phyloP scores from a whole-genome alignment of 495 filamentous ascomycete genomes.

The Rhizodiscina lignyota region DNA sequence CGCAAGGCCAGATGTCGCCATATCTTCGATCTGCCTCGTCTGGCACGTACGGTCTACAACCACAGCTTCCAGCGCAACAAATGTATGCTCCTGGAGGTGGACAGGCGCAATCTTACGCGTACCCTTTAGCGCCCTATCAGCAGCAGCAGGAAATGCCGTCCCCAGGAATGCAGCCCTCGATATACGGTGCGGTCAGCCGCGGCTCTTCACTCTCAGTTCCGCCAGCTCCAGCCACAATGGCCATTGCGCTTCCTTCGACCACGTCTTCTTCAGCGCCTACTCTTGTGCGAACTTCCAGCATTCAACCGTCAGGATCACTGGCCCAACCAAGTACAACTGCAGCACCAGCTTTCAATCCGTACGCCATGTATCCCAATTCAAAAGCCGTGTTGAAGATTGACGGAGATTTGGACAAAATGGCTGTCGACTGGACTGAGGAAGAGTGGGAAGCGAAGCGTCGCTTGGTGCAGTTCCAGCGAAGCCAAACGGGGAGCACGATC shows the following conservation, averaged over 20 bases:
- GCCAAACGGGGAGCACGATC: slow-evolving; percentile 36
- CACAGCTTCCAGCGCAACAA: too few species aligned
- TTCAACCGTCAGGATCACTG: slow-evolving; percentile 40
- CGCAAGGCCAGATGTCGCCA: not conserved
- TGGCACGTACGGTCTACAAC: too few species aligned
- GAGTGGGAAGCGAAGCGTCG: slow-evolving; percentile 62
- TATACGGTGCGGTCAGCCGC: too few species aligned
- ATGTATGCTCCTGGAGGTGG: too few species aligned
- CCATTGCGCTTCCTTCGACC: not conserved
- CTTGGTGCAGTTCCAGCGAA: slow-evolving; percentile 71
- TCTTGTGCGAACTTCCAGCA: slow-evolving; percentile 70
- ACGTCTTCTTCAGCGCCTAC: slow-evolving; percentile 24
- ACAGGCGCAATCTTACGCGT: too few species aligned
- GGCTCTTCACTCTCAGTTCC: too few species aligned
- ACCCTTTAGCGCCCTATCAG: too few species aligned
- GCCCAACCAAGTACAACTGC: slow-evolving; percentile 21
- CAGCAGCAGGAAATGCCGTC: too few species aligned
- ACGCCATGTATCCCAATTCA: slow-evolving; percentile 56
- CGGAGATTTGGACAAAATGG: slow-evolving; percentile 72
- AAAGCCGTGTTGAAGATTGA: slow-evolving; percentile 75
- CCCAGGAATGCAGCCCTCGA: not conserved
- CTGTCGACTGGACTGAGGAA: slow-evolving; percentile 57
- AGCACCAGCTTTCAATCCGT: slow-evolving; percentile 51
- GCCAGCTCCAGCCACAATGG: slow-evolving; percentile 5
- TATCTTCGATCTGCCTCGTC: too few species aligned